Evolutionary conservation across 164 flowering plant genomes (phyloP).

Genomic region (Umbilicus rupestris): DNA sequence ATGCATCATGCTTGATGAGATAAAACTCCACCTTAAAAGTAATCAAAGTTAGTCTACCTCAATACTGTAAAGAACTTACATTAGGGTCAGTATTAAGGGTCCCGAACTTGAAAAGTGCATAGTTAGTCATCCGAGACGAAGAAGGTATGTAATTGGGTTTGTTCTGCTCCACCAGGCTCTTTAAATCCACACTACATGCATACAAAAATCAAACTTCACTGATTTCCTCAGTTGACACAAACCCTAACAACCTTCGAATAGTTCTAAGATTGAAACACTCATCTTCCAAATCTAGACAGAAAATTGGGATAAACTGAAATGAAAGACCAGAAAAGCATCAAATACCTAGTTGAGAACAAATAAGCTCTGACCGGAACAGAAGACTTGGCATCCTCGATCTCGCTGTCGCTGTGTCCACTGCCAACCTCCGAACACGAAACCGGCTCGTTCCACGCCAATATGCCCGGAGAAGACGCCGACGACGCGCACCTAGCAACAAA

Average conservation of each 20-base stretch:
- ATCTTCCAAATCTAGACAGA: no score
- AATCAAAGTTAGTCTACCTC: background rate
- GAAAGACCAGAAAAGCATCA: background rate
- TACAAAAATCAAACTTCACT: background rate
- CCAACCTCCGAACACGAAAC: constrained; percentile 29
- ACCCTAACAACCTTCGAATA: no score
- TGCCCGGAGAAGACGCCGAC: constrained; percentile 18
- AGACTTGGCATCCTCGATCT: constrained; percentile 22
- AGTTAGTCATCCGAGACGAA: constrained; percentile 74
- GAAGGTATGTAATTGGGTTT: constrained; percentile 65
- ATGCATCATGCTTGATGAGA: background rate
- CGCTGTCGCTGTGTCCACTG: constrained; percentile 9
- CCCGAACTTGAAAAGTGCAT: constrained; percentile 63
- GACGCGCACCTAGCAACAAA: constrained; percentile 21
- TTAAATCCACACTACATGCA: constrained; percentile 66
- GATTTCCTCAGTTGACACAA: background rate
- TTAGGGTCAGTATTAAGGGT: constrained; percentile 20
- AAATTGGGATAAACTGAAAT: background rate
- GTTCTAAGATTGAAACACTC: background rate
- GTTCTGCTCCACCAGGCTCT: constrained; percentile 61
- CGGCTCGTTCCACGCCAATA: constrained; percentile 37
- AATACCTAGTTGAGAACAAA: constrained; percentile 80
- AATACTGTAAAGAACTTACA: constrained; percentile 23
- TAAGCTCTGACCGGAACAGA: constrained; percentile 72
- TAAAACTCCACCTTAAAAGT: background rate